A percentile compares a stretch with the other conserved stretches of the same genome.
Conservation (phyloP, 371 early-diverging fungal species). For the Blakeslea trispora region DNA sequence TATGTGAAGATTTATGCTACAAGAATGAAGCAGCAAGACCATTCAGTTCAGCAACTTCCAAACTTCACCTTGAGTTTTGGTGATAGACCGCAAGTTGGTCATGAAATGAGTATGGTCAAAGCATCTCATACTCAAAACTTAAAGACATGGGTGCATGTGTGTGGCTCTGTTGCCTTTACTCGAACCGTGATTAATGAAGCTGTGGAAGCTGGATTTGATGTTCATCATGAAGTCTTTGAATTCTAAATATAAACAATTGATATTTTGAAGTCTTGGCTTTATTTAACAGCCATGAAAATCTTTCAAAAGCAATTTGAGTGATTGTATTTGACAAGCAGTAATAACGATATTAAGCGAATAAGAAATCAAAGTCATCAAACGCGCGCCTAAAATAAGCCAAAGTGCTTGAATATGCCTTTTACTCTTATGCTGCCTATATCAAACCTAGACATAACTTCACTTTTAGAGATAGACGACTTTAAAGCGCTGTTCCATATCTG, state of each 20-base stretch:
- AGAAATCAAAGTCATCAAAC: too few relatives aligned
- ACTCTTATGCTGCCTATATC: too few relatives aligned
- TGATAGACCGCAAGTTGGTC: conserved; percentile 24
- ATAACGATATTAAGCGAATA: too few relatives aligned
- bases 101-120: conserved; percentile 25
- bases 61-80: conserved; percentile 23
- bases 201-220: conserved; percentile 25
- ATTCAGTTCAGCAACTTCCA: conserved; percentile 14
- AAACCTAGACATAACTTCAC: too few relatives aligned
- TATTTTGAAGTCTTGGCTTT: too few relatives aligned
- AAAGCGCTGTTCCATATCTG: too few relatives aligned
- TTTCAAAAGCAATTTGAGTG: too few relatives aligned
- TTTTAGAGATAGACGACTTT: too few relatives aligned
- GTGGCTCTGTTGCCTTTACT: conserved; percentile 41
- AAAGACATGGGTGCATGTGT: conserved; percentile 35
- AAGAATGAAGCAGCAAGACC: conserved; percentile 21
- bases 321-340: too few relatives aligned
- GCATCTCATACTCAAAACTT: conserved; percentile 3
- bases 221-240: conserved; percentile 45
- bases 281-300: too few relatives aligned
- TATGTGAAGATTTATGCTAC: conserved; percentile 33
- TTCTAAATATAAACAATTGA: conserved; percentile 14
- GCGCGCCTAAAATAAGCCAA: too few relatives aligned
- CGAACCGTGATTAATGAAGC: conserved; percentile 31
- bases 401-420: too few relatives aligned